Evolutionary conservation across 192 early-diverging fungal genomes (phyloP), one percentile per base, ranked within the genome.

Genomic region (Coemansia sp.): DNA sequence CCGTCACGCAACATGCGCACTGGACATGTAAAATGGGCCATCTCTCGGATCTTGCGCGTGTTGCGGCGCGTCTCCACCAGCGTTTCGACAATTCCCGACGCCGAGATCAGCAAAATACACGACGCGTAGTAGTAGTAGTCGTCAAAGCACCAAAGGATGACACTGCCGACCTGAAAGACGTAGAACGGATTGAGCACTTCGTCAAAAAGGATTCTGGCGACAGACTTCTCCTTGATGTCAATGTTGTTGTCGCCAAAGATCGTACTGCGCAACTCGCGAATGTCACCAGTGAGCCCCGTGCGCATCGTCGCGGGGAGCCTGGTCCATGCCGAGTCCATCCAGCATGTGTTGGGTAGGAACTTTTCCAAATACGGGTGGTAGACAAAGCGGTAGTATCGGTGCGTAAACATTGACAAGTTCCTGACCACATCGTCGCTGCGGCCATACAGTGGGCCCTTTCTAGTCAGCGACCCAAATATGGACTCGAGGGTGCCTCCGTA

Each of bases 71-170:
- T 96, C 67, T 93, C 89, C 9, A 91, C 53, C 36, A 95, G 77
- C 3, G 95, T 93, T 12, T 83, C 82, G 29, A 89, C 61, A 10
- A 94, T 87, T 11, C 92, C 91, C 15, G 86, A 74, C 0, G 86
- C 84, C 11, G 92, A 91, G 46, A 98, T 95, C 11, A 96, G 53
- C 53, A 96, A 82, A 54, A 99, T 98, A 66, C 93, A 95, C 17
- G 82, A 76, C 0, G 94, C 97, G 63, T 98, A 99, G 72, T 95
- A 95, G 56, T 92, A 90, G 76, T 99, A 99, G 70, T 95, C 85
- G 57, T 99, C 97, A 21, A 88, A 60, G 59, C 83, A 88, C 97
- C 91, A 93, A 3, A 93, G 80, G 5, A 88, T 42, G 18, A 93
- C 85, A 44, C 87, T 89, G 42, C 87, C 86, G 6, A 85, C 85